phyloP scores from a whole-genome alignment of 1,284 basidiomycete genomes.

The Ceratobasidium sp. region DNA sequence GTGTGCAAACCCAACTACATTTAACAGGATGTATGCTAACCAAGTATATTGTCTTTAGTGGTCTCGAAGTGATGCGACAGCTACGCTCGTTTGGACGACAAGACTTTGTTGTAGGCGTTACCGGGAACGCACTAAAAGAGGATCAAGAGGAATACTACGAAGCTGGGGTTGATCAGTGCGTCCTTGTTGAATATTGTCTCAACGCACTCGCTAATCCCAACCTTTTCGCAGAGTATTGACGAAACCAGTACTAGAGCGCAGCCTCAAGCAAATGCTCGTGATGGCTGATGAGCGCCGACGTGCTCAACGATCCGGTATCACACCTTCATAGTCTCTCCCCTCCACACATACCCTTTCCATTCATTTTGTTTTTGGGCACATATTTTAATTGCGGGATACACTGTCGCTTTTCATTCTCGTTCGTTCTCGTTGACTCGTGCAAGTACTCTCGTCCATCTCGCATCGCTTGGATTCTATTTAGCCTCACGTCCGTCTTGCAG shows the following conservation, averaged over 20 bases:
- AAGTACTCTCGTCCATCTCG: conserved; percentile 4
- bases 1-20: background rate
- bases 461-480: conserved; percentile 23
- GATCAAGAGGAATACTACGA: conserved; percentile 80
- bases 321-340: background rate
- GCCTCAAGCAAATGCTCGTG: conserved; percentile 63
- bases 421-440: conserved; percentile 13
- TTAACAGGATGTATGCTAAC: conserved; percentile 8
- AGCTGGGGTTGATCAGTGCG: conserved; percentile 80
- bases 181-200: conserved; percentile 43
- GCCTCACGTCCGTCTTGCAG: background rate
- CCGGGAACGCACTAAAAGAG: conserved; percentile 70
- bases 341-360: background rate
- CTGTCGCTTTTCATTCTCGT: background rate
- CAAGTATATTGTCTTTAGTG: conserved; percentile 52
- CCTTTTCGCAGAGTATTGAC: conserved; percentile 63
- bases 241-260: conserved; percentile 73
- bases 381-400: conserved; percentile 2
- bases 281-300: conserved; percentile 63
- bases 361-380: background rate
- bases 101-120: conserved; percentile 69
- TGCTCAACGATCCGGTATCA: background rate
- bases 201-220: conserved; percentile 16
- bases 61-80: conserved; percentile 74
- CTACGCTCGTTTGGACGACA: conserved; percentile 72